Evolutionary conservation across 495 filamentous ascomycete genomes (phyloP).

Genomic region (Jackrogersella multiformis): DNA sequence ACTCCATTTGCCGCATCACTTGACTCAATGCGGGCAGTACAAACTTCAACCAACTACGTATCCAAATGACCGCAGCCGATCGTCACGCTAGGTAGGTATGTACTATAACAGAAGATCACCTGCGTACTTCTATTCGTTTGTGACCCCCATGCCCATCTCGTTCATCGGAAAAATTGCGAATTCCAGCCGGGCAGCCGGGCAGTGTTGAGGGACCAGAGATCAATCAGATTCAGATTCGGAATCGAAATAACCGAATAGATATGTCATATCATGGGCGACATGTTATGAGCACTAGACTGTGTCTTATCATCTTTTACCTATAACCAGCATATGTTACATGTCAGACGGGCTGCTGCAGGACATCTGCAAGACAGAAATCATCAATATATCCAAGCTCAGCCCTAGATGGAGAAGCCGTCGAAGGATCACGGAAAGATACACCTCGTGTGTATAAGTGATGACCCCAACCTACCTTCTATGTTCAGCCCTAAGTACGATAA

Average conservation of each 20-base stretch:
- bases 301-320: too few species aligned
- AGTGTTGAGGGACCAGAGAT: slow-evolving; percentile 9
- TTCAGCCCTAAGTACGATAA: too few species aligned
- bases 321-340: too few species aligned
- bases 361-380: slow-evolving; percentile 16
- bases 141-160: slow-evolving; percentile 7
- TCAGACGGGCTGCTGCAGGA: slow-evolving; percentile 22
- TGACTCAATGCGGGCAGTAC: slow-evolving; percentile 7
- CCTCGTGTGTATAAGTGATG: background rate
- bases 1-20: slow-evolving; percentile 20
- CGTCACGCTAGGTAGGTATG: too few species aligned
- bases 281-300: background rate
- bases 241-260: background rate
- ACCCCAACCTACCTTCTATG: too few species aligned
- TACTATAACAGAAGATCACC: slow-evolving; percentile 29
- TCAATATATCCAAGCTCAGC: background rate
- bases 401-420: slow-evolving; percentile 10
- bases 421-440: slow-evolving; percentile 14
- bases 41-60: slow-evolving; percentile 11
- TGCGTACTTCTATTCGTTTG: slow-evolving; percentile 15
- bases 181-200: background rate
- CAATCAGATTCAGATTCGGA: slow-evolving; percentile 15
- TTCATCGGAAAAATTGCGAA: background rate
- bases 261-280: background rate
- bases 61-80: slow-evolving; percentile 13